Conservation (phyloP, 495 filamentous ascomycete genomes). For the Podospora fimiseda region DNA sequence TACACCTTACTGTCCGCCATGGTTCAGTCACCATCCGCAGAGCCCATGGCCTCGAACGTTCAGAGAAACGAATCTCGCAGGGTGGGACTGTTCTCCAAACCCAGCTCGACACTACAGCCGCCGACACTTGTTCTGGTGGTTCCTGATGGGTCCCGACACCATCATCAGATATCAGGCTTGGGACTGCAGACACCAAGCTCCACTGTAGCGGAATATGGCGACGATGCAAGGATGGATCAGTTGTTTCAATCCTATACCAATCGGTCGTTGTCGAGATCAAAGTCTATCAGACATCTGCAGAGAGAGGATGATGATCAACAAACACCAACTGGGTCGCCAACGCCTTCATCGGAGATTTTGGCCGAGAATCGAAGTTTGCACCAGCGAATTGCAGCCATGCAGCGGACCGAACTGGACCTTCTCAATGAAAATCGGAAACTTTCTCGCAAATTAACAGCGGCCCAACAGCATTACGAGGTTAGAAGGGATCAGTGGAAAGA, state of each 20-base stretch:
- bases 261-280: too few relatives aligned
- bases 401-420: constrained; percentile 16
- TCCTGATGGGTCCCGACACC: background rate
- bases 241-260: background rate
- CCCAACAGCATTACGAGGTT: constrained; percentile 9
- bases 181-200: constrained; percentile 10
- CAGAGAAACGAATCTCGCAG: background rate
- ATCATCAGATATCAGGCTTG: background rate
- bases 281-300: background rate
- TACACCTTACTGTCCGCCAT: too few relatives aligned
- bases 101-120: background rate
- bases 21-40: background rate
- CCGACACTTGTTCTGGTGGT: background rate
- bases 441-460: background rate
- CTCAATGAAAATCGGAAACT: constrained; percentile 16
- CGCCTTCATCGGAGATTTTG: background rate
- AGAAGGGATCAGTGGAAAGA: constrained; percentile 13
- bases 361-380: constrained; percentile 19
- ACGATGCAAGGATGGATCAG: background rate
- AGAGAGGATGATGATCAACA: background rate
- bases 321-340: background rate
- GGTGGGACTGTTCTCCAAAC: background rate
- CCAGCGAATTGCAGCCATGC: constrained; percentile 19
- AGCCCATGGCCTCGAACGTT: background rate
- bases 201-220: constrained; percentile 8